Conservation (phyloP, 257 asterid genomes). For the Lavandula angustifolia region DNA sequence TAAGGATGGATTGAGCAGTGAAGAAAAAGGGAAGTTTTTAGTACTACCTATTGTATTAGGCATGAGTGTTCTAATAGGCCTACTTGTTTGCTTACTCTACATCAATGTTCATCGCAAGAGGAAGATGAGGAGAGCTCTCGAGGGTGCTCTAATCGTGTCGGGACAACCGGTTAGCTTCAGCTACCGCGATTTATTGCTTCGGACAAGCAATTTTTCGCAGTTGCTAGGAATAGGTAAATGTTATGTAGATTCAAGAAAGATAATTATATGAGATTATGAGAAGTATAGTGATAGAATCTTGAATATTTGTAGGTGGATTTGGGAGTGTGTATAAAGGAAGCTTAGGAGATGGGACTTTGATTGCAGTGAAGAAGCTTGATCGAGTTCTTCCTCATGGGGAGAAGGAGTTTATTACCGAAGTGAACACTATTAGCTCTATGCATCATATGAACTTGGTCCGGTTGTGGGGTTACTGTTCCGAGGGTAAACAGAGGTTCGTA, state of each 20-base stretch:
- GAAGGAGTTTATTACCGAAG: slow-evolving; percentile 84
- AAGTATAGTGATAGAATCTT: background rate
- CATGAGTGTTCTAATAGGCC: slow-evolving; percentile 55
- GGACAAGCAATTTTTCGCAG: slow-evolving; percentile 62
- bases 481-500: slow-evolving; percentile 64
- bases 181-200: slow-evolving; percentile 65
- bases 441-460: slow-evolving; percentile 91
- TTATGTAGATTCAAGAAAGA: background rate
- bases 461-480: slow-evolving; percentile 81
- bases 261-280: background rate
- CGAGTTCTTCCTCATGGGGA: slow-evolving; percentile 82
- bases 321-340: slow-evolving; percentile 85
- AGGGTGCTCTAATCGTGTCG: slow-evolving; percentile 58
- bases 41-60: slow-evolving; percentile 80
- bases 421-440: slow-evolving; percentile 88
- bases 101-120: slow-evolving; percentile 52
- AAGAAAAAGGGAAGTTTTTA: slow-evolving; percentile 48
- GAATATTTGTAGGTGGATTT: slow-evolving; percentile 69
- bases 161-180: slow-evolving; percentile 75
- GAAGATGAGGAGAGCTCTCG: slow-evolving; percentile 58
- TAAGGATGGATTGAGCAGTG: slow-evolving; percentile 29
- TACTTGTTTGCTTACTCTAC: slow-evolving; percentile 60
- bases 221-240: slow-evolving; percentile 79
- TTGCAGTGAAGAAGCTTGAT: slow-evolving; percentile 89
- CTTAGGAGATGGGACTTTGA: slow-evolving; percentile 65